Evolutionary conservation across 192 early-diverging fungal genomes (phyloP), one percentile per base, ranked within the genome.

Genomic region (Chytriomyces sp.): DNA sequence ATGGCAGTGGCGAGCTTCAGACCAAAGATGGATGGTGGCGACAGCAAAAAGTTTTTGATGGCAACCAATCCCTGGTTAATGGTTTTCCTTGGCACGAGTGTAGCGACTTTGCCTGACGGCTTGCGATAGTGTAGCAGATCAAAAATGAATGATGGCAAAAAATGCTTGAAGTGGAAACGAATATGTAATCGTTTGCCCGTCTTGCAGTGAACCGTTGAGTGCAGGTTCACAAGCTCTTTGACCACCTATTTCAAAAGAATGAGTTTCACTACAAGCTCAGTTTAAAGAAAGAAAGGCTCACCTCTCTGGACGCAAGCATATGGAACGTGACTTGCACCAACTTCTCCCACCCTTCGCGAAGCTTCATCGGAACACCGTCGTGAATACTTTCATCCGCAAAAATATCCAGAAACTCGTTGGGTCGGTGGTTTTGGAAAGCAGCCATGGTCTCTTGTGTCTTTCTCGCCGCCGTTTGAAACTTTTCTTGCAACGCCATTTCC

Each of bases 261-360:
- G 28, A 66, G 40, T 40, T 53, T 5, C 36, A 52, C 14, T 19
- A 6, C 4, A 8, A 10, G 26, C 12, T 33, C 10, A 41, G 8
- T 57, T 19, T 14, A 38, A 37, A 59, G 17, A 32, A 31, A 1
- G 31, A 22, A 28, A 28, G 22, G 25, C 17, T 17, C 55, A 65
- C 38, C 53, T 74, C 73, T 36, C 66, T 53, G 12, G 63, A 17
- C 5, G 30, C 63, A 33, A 74, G 62, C 39, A 66, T 66, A n/a
- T 59, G 41, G 39, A 74, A 74, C 19, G 41, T 66, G 22, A 74
- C 64, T 2, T 66, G 52, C 22, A 66, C 17, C 1, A 74, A 30
- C 26, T 39, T 55, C 12, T 74, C 64, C 73, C 61, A 65, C 6
- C 30, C 14, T 34, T 58, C 69, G 38, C 22, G 8, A 17, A 55